phyloP scores from a whole-genome alignment of 129 eudicot species.

The Mikania micrantha region DNA sequence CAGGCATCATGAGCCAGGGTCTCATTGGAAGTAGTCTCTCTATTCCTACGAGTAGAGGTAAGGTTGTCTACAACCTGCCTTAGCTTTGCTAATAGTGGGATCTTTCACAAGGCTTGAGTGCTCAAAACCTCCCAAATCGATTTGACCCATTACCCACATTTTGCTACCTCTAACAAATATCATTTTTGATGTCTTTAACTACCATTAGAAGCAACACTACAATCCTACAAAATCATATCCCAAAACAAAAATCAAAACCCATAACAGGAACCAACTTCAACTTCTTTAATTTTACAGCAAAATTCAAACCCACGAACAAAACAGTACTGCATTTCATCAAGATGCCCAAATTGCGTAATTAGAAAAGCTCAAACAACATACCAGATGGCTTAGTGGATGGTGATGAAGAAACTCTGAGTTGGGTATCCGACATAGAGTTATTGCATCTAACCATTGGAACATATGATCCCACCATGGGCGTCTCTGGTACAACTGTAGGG shows the following conservation, averaged over 20 bases:
- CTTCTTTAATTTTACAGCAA: too few relatives aligned
- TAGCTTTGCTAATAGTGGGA: too few relatives aligned
- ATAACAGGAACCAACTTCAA: not conserved
- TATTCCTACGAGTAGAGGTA: too few relatives aligned
- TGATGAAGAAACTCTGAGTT: conserved; percentile 12
- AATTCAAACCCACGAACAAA: too few relatives aligned
- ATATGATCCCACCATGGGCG: conserved; percentile 31
- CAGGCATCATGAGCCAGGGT: too few relatives aligned
- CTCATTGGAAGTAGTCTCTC: too few relatives aligned
- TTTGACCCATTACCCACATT: too few relatives aligned
- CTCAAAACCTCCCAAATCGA: too few relatives aligned
- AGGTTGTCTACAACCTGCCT: too few relatives aligned
- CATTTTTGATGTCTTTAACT: not conserved
- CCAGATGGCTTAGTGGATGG: conserved; percentile 31
- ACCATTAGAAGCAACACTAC: too few relatives aligned
- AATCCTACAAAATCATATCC: not conserved
- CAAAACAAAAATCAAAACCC: not conserved
- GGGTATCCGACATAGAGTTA: conserved; percentile 13
- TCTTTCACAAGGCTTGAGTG: too few relatives aligned
- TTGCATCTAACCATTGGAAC: conserved; percentile 31
- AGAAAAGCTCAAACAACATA: conserved; percentile 7
- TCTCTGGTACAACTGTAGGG: conserved; percentile 35
- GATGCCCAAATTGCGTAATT: not conserved
- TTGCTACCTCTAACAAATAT: not conserved
- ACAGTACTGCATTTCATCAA: too few relatives aligned